Evolutionary conservation across 192 early-diverging fungal species (phyloP).

Genomic region (Spizellomyces sp.): DNA sequence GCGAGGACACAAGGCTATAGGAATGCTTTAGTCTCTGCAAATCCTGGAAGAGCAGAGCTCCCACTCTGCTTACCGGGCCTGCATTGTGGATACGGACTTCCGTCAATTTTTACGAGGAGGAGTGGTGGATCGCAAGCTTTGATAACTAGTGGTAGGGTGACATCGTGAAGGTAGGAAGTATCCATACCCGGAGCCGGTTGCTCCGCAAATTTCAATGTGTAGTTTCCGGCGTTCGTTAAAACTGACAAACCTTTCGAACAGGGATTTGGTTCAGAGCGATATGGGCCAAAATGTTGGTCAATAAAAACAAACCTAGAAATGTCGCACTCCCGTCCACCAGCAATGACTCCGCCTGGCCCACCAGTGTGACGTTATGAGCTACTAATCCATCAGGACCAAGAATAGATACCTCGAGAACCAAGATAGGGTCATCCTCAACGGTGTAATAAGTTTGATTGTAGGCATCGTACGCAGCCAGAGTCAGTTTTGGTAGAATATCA

Average conservation of each 20-base stretch:
- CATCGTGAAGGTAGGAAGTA: not conserved
- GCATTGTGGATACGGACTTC: not conserved
- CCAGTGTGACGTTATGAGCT: not conserved
- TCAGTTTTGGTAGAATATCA: conserved; percentile 1
- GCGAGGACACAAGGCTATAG: not conserved
- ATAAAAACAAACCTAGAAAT: not conserved
- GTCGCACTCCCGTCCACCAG: conserved; percentile 2
- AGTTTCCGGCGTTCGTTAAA: not conserved
- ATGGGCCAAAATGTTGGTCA: not conserved
- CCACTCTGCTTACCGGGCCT: not conserved
- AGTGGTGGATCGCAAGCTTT: not conserved
- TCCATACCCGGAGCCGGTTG: not conserved
- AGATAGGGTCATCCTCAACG: not conserved
- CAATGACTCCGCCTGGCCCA: not conserved
- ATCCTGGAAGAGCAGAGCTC: not conserved
- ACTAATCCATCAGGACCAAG: not conserved
- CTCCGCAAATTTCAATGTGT: not conserved
- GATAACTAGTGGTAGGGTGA: not conserved
- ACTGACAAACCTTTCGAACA: not conserved
- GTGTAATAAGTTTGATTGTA: conserved; percentile 7
- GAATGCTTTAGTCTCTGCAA: not conserved
- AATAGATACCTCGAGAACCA: not conserved
- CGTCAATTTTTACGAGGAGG: not conserved
- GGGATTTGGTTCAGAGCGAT: not conserved
- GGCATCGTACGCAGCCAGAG: conserved; percentile 6